phyloP scores from a whole-genome alignment of 306 rosid genomes.

The Geum urbanum region DNA sequence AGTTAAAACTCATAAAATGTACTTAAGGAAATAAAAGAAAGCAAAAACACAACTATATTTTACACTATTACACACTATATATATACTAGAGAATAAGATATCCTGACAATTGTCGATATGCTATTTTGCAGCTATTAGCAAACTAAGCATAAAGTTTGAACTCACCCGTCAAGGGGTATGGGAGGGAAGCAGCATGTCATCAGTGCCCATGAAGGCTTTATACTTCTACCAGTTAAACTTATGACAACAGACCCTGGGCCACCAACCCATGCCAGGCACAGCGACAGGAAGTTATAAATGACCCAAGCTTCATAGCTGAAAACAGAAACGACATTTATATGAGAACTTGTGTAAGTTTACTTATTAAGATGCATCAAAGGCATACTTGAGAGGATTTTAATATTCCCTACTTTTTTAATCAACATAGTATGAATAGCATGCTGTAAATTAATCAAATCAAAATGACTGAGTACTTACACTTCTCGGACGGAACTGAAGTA shows the following conservation, averaged over 20 bases:
- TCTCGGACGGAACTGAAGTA: slow-evolving; percentile 86
- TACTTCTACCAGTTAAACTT: slow-evolving; percentile 79
- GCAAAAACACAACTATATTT: background rate
- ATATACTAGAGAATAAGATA: background rate
- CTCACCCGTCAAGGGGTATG: slow-evolving; percentile 89
- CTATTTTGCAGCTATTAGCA: background rate
- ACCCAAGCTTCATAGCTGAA: slow-evolving; percentile 98
- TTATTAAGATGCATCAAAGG: no score
- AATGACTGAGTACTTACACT: slow-evolving; percentile 64
- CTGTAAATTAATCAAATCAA: background rate
- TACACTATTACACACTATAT: background rate
- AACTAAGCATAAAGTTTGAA: slow-evolving; percentile 16
- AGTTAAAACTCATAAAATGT: background rate
- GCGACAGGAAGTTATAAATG: slow-evolving; percentile 81
- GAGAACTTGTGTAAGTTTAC: background rate
- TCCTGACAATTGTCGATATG: slow-evolving; percentile 4
- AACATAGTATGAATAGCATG: slow-evolving; percentile 10
- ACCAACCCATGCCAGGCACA: slow-evolving; percentile 98
- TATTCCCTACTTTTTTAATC: background rate
- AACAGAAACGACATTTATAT: slow-evolving; percentile 9
- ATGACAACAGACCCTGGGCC: slow-evolving; percentile 97
- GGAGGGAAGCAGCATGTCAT: slow-evolving; percentile 97
- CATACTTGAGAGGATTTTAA: no score
- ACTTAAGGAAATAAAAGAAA: background rate
- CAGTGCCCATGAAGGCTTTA: slow-evolving; percentile 78